Base-by-base conservation (phyloP, 306 rosid genomes). In the Delonix regia region DNA sequence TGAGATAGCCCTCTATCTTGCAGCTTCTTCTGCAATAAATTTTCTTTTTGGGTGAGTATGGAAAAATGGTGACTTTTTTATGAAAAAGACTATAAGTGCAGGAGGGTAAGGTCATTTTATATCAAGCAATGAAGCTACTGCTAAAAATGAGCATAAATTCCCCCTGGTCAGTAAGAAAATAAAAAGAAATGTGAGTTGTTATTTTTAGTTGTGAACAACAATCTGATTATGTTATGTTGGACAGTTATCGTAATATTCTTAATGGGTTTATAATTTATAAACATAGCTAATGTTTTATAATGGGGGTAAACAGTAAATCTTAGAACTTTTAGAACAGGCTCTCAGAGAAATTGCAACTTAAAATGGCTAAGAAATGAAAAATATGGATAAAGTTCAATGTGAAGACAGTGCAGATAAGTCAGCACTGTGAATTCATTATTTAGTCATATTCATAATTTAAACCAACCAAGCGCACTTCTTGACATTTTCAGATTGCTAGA, bases 21-120 rank as follows among this genome's bases (percentile, higher is more conserved):
- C 63, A 73, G 16, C 39, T 78, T 78, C 44, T 30, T 34, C 72
- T 22, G 51, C 72, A 70, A 33, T 30, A 34, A 14, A 28, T 57
- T 76, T 73, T 34, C 57, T 36, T 30, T 42, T 22, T 24, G 21
- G 53, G 65, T 8, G 57, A 66, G 57, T 72, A 27, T 44, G n/a
- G 36, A 30, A 25, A 57, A 56, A n/a, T n/a, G n/a, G n/a, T n/a
- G 30, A 56, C 62, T n/a, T 6, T 34, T 34, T 34, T 6, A 34
- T 34, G 2, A 57, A 57, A 44, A 57, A 57, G 36, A 5, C 63
- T n/a, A 24, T 5, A 24, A 57, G 63, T 22, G 18, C 63, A 22
- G 34, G 34, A 24, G 34, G 38, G 38, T 34, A 34, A 34, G 38
- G 38, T 34, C 38, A 34, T 34, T 34, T 34, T 34, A 34, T 57